Conservation (phyloP, 2,329 filamentous ascomycete genomes). For the Fusarium fracticaudum region DNA sequence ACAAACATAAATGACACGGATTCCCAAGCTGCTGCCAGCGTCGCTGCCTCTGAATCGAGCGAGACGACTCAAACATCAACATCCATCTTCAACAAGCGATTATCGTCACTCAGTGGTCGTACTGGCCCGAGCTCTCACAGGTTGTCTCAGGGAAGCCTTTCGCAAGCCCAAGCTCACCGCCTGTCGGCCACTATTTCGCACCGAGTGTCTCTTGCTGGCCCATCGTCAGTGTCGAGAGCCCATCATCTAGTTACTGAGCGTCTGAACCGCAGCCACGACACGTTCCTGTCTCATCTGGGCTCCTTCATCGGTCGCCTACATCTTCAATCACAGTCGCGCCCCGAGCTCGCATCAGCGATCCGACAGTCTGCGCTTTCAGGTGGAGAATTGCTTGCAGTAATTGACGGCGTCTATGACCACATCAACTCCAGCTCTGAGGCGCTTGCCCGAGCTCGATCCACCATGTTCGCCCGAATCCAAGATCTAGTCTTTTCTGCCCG, state of each 20-base stretch:
- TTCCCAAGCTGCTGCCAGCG: conserved; percentile 50
- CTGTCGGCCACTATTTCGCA: conserved; percentile 70
- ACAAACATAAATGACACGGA: conserved; percentile 54
- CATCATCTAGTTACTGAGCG: conserved; percentile 85
- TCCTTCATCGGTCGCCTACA: conserved; percentile 92
- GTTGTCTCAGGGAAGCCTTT: conserved; percentile 50
- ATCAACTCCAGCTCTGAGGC: conserved; percentile 74
- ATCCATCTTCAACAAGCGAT: conserved; percentile 55
- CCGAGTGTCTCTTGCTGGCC: conserved; percentile 79
- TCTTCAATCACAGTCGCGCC: conserved; percentile 88
- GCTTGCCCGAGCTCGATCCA: conserved; percentile 74
- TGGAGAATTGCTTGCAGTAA: conserved; percentile 78
- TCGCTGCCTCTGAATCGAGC: conserved; percentile 48
- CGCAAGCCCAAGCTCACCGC: conserved; percentile 54
- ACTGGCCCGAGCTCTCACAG: conserved; percentile 45
- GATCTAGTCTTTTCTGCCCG: conserved; percentile 83
- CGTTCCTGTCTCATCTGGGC: conserved; percentile 88
- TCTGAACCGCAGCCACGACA: conserved; percentile 82
- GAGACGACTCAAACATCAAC: conserved; percentile 50
- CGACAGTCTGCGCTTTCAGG: conserved; percentile 86
- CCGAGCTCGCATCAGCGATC: conserved; percentile 83
- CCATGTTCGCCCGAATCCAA: conserved; percentile 82
- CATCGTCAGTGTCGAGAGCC: conserved; percentile 68
- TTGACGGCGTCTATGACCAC: conserved; percentile 84
- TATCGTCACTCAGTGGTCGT: conserved; percentile 57